Conservation (phyloP, 768 basidiomycete species). For the Lentinula edodes region DNA sequence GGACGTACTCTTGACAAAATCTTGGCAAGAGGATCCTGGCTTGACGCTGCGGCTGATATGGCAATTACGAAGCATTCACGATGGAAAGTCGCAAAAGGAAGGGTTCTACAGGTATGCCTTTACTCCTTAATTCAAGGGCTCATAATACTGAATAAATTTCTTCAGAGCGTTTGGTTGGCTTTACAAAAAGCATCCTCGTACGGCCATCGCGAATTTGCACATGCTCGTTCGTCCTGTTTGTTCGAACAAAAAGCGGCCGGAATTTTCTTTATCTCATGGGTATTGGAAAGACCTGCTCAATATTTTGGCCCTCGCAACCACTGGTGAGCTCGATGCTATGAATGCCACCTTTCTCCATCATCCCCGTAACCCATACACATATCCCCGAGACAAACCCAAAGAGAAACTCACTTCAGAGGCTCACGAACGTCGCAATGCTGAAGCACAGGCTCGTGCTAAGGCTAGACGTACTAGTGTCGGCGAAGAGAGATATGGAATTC, state of each 20-base stretch:
- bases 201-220: conserved; percentile 57
- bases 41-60: conserved; percentile 65
- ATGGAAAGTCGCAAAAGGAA: conserved; percentile 59
- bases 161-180: conserved; percentile 60
- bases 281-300: conserved; percentile 77
- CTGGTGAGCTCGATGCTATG: conserved; percentile 36
- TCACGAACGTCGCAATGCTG: background rate
- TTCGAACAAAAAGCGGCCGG: conserved; percentile 21
- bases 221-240: conserved; percentile 51
- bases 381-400: conserved; percentile 4
- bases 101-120: conserved; percentile 47
- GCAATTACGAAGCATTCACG: conserved; percentile 63
- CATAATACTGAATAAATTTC: background rate
- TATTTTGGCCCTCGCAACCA: conserved; percentile 54
- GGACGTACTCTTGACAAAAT: conserved; percentile 31
- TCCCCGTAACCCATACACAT: conserved; percentile 9
- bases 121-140: background rate
- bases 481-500: conserved; percentile 23
- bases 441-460: conserved; percentile 16
- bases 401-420: background rate
- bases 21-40: conserved; percentile 54
- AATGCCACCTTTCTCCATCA: conserved; percentile 20
- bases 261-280: conserved; percentile 39
- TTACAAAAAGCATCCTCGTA: conserved; percentile 61
- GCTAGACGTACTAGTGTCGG: conserved; percentile 18